phyloP scores from a whole-genome alignment of 2,329 filamentous ascomycete genomes.

The Emydomyces testavorans region DNA sequence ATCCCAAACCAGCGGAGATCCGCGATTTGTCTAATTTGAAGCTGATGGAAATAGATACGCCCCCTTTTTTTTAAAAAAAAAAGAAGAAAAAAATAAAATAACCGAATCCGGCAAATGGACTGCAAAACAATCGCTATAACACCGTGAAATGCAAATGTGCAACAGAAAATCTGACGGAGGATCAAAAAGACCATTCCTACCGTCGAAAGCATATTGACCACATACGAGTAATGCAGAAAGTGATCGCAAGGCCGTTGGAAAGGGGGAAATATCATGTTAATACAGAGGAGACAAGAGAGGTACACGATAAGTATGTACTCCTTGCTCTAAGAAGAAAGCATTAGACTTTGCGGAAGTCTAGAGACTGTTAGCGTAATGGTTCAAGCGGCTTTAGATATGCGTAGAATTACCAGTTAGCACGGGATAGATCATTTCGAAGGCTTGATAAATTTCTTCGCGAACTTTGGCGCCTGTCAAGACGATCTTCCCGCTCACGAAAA shows the following conservation, averaged over 20 bases:
- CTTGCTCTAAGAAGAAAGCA: not conserved
- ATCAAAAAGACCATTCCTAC: not conserved
- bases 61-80: slow-evolving; percentile 8
- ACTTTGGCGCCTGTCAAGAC: slow-evolving; percentile 96
- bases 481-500: slow-evolving; percentile 97
- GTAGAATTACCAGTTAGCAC: slow-evolving; percentile 64
- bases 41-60: slow-evolving; percentile 9
- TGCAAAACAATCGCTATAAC: slow-evolving; percentile 33
- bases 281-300: slow-evolving; percentile 19
- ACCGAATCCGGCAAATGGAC: slow-evolving; percentile 8
- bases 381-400: not conserved
- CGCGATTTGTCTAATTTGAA: slow-evolving; percentile 11
- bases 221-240: slow-evolving; percentile 12
- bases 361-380: slow-evolving; percentile 18
- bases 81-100: too few relatives aligned
- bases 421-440: slow-evolving; percentile 94
- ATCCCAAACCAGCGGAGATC: slow-evolving; percentile 9
- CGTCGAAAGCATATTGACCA: not conserved
- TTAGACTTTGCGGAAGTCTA: slow-evolving; percentile 54
- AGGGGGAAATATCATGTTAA: slow-evolving; percentile 22
- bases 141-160: slow-evolving; percentile 34
- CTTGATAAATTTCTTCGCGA: slow-evolving; percentile 93
- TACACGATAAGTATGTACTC: slow-evolving; percentile 1
- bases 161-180: slow-evolving; percentile 18
- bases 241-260: not conserved